Percentiles rank a stretch among this genome's conserved stretches.
Conservation (phyloP, 176 grass and related monocot genomes). For the Stipa capillata region DNA sequence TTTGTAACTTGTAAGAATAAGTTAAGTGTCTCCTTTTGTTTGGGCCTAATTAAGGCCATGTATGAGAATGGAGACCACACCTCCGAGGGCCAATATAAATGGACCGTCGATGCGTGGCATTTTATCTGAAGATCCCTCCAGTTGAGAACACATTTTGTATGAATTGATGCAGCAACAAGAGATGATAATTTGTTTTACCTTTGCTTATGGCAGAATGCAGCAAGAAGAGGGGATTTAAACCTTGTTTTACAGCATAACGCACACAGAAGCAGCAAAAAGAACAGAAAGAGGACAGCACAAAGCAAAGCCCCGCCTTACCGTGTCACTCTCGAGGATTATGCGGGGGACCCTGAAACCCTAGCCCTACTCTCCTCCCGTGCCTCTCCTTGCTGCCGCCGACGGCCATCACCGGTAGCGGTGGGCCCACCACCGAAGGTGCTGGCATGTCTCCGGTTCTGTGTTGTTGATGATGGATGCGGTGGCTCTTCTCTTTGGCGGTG, state of each 20-base stretch:
- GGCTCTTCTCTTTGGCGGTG: no score
- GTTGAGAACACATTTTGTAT: not conserved
- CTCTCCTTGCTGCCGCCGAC: no score
- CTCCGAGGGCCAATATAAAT: not conserved
- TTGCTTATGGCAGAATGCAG: not conserved
- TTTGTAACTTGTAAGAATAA: constrained; percentile 7
- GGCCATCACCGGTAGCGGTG: no score
- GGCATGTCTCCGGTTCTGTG: no score
- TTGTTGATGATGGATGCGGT: no score
- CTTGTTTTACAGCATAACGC: not conserved
- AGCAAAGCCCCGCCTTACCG: no score
- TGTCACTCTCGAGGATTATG: no score
- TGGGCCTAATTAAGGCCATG: not conserved
- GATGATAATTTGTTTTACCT: not conserved
- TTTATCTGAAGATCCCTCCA: not conserved
- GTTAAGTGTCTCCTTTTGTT: not conserved
- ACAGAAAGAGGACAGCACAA: no score
- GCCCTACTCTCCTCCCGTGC: no score
- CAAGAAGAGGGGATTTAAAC: no score
- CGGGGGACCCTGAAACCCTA: no score
- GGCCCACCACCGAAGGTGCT: no score
- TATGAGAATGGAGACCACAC: not conserved
- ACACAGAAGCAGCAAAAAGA: not conserved
- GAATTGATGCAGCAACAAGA: not conserved
- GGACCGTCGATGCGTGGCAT: not conserved